A percentile compares a stretch with the other conserved stretches of the same genome.
These are phyloP conservation scores for Russula olivacea DNA, from an alignment of 768 basidiomycete species.

Conservation along the genomic window DNA sequence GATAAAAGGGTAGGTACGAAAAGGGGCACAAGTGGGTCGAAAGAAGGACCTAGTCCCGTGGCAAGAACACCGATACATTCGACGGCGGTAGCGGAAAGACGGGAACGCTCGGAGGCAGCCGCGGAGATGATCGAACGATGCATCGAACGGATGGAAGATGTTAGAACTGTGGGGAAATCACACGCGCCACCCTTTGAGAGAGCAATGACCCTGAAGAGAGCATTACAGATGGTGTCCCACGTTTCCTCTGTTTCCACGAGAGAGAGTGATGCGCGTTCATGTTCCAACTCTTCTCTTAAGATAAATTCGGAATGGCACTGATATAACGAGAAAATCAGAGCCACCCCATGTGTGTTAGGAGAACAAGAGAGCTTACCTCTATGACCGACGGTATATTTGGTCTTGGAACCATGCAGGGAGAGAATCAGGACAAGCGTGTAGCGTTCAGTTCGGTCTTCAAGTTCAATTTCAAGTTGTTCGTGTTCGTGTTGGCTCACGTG, in stretches of 20 bases:
- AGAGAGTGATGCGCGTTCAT: slow-evolving; percentile 38
- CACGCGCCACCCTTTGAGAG: slow-evolving; percentile 49
- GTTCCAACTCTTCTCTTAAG: slow-evolving; percentile 18
- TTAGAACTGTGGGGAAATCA: slow-evolving; percentile 47
- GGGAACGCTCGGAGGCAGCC: slow-evolving; percentile 67
- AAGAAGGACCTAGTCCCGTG: slow-evolving; percentile 49
- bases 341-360: neutral
- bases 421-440: neutral
- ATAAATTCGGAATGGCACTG: slow-evolving; percentile 25
- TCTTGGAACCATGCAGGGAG: slow-evolving; percentile 20
- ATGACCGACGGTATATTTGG: slow-evolving; percentile 18
- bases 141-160: slow-evolving; percentile 44
- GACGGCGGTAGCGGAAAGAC: slow-evolving; percentile 59
- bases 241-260: slow-evolving; percentile 69
- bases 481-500: slow-evolving; percentile 16
- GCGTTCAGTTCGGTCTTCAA: neutral
- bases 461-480: too few species aligned
- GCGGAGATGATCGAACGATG: slow-evolving; percentile 51
- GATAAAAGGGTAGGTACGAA: slow-evolving; percentile 64
- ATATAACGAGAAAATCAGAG: neutral
- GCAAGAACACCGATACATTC: slow-evolving; percentile 56
- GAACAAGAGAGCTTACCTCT: neutral
- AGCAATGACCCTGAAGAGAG: slow-evolving; percentile 41
- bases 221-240: slow-evolving; percentile 63
- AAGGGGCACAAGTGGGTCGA: slow-evolving; percentile 60